These are phyloP conservation scores for Xylaria flabelliformis DNA, from an alignment of 495 filamentous ascomycete genomes.

Conservation along the genomic window DNA sequence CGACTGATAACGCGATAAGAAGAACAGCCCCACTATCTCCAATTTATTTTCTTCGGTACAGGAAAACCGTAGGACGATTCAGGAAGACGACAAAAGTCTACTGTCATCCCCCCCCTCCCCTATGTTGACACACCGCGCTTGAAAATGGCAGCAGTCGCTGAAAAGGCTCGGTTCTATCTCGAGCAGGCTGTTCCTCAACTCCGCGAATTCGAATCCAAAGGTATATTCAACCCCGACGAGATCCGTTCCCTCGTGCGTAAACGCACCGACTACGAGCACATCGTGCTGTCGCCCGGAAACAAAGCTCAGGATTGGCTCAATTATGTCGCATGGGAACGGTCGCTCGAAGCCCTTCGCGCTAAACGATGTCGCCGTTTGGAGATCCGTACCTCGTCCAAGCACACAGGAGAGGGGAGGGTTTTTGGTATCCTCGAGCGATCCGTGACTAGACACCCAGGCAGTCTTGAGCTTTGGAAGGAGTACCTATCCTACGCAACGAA, in stretches of 20 bases:
- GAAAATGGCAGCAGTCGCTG: constrained; percentile 80
- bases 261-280: constrained; percentile 92
- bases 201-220: constrained; percentile 84
- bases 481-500: constrained; percentile 83
- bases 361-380: constrained; percentile 82
- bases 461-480: constrained; percentile 85
- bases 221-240: constrained; percentile 89
- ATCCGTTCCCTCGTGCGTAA: constrained; percentile 86
- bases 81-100: background rate
- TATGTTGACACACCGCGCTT: background rate
- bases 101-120: background rate
- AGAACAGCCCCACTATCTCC: constrained; percentile 21
- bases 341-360: constrained; percentile 78
- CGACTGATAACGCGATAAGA: constrained; percentile 24
- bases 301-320: constrained; percentile 78
- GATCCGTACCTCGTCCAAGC: constrained; percentile 64
- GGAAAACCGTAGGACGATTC: background rate
- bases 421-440: constrained; percentile 89
- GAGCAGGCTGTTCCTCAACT: constrained; percentile 91
- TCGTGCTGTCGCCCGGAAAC: constrained; percentile 79
- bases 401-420: constrained; percentile 78
- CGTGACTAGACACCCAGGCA: constrained; percentile 83
- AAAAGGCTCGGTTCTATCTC: constrained; percentile 93
- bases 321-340: constrained; percentile 91
- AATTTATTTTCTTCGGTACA: constrained; percentile 29